Conservation (phyloP, 768 basidiomycete species). For the Daedalea quercina region DNA sequence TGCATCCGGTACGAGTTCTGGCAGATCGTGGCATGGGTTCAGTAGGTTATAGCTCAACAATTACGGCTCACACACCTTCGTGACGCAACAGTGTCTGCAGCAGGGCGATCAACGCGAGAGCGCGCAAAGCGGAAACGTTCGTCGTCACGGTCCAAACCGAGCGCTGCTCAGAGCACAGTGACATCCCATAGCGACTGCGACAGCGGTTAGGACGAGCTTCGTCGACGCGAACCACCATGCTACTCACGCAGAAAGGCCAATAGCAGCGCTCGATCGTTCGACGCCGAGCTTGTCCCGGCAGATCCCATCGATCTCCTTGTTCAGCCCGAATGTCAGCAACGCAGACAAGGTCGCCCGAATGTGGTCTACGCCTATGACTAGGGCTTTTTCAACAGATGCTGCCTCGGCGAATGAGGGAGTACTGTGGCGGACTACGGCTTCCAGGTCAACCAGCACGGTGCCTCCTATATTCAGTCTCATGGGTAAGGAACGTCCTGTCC, state of each 20-base stretch:
- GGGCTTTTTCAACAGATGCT: slow-evolving; percentile 22
- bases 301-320: slow-evolving; percentile 61
- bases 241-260: neutral
- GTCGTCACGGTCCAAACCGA: slow-evolving; percentile 68
- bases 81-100: slow-evolving; percentile 69
- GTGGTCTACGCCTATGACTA: slow-evolving; percentile 40
- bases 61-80: slow-evolving; percentile 42
- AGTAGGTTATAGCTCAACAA: neutral
- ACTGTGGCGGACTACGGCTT: slow-evolving; percentile 14
- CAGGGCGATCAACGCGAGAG: slow-evolving; percentile 58
- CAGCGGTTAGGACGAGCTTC: no score
- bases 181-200: slow-evolving; percentile 20
- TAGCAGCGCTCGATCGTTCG: slow-evolving; percentile 20
- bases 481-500: neutral
- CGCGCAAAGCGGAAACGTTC: slow-evolving; percentile 60
- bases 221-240: neutral
- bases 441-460: slow-evolving; percentile 24
- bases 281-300: slow-evolving; percentile 55
- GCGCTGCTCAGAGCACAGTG: slow-evolving; percentile 34
- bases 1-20: slow-evolving; percentile 64
- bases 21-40: no score
- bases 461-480: slow-evolving; percentile 16
- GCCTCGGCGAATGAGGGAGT: slow-evolving; percentile 3
- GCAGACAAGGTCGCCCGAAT: slow-evolving; percentile 57
- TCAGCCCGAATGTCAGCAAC: slow-evolving; percentile 65